Conservation (phyloP, 768 basidiomycete genomes). For the Kwoniella mangroviensis region DNA sequence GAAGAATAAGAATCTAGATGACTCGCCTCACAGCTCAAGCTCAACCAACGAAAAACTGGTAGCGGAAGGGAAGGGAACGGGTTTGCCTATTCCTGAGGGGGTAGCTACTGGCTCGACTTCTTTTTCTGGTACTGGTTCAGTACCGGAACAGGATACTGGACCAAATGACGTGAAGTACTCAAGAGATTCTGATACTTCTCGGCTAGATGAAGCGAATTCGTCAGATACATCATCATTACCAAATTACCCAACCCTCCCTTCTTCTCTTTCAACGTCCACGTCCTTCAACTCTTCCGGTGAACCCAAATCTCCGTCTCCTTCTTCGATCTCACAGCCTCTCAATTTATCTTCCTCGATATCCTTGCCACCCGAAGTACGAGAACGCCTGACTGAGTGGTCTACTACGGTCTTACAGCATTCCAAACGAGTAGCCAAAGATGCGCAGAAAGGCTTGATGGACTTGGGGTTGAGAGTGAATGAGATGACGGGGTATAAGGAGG, state of each 20-base stretch:
- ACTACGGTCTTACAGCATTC: conserved; percentile 62
- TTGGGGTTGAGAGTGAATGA: conserved; percentile 80
- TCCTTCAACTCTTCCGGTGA: background rate
- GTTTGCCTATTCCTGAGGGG: conserved; percentile 19
- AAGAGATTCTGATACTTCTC: no score
- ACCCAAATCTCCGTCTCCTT: background rate
- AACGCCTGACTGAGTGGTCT: conserved; percentile 14
- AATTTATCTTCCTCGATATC: background rate
- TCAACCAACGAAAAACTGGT: background rate
- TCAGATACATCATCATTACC: background rate
- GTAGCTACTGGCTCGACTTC: conserved; percentile 2
- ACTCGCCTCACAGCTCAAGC: no score
- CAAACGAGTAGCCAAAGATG: conserved; percentile 65
- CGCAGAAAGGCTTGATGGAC: conserved; percentile 65
- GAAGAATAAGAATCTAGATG: background rate
- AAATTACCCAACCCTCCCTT: conserved; percentile 15
- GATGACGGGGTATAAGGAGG: conserved; percentile 88
- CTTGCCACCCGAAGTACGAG: conserved; percentile 19
- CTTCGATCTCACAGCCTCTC: background rate
- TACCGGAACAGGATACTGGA: no score
- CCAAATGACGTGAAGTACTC: no score
- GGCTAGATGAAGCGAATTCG: background rate
- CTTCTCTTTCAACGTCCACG: background rate
- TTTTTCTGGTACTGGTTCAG: background rate
- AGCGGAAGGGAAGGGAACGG: background rate